Percentiles rank a stretch among this genome's conserved stretches.
Conservation (phyloP, 2,329 filamentous ascomycete genomes). For the Monosporascus sp. region DNA sequence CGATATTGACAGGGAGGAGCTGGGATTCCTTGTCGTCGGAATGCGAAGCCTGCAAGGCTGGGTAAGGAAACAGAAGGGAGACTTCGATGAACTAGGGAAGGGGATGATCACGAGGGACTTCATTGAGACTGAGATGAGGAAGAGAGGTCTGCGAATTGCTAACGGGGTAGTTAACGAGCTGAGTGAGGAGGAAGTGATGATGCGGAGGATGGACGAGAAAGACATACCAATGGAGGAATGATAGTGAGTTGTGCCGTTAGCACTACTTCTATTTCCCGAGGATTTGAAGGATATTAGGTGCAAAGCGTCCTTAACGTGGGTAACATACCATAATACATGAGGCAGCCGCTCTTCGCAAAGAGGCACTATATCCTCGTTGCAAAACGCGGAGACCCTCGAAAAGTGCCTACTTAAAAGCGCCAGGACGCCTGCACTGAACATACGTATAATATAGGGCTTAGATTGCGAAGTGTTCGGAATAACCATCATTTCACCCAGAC, state of each 20-base stretch:
- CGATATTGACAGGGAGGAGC: constrained; percentile 87
- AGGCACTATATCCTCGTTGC: too few species aligned
- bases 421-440: too few species aligned
- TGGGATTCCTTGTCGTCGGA: constrained; percentile 86
- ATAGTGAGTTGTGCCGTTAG: background rate
- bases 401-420: too few species aligned
- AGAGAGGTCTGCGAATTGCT: constrained; percentile 35
- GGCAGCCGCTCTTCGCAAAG: too few species aligned
- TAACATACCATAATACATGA: too few species aligned
- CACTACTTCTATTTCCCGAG: background rate
- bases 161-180: constrained; percentile 19
- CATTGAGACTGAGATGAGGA: constrained; percentile 55
- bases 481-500: too few species aligned
- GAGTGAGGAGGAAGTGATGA: constrained; percentile 40
- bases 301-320: too few species aligned
- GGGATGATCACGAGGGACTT: constrained; percentile 52
- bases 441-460: too few species aligned
- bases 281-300: background rate
- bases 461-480: too few species aligned
- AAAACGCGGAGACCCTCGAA: too few species aligned
- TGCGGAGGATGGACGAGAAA: constrained; percentile 33
- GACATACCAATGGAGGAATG: constrained; percentile 22
- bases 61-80: constrained; percentile 52
- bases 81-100: constrained; percentile 40
- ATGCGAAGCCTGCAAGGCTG: constrained; percentile 75